Conservation (phyloP, 805 yeast species). For the Sugiyamaella qingdaonensis region DNA sequence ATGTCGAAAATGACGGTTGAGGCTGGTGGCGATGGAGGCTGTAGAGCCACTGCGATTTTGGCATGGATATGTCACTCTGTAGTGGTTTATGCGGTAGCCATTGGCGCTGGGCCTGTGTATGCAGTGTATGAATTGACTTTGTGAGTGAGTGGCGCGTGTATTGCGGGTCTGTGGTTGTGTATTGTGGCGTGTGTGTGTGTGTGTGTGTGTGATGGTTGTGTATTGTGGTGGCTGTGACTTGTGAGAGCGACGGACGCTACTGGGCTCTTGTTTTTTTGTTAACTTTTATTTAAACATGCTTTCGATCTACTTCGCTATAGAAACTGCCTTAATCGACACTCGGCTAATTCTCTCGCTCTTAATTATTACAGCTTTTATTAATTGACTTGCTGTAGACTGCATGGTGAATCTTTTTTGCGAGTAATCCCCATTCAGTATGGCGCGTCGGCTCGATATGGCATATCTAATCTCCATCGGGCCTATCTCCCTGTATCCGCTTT, state of each 20-base stretch:
- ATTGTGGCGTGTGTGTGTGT: too few relatives aligned
- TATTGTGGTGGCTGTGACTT: too few relatives aligned
- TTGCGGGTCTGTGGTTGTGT: neutral
- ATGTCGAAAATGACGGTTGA: too few relatives aligned
- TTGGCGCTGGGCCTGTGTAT: neutral
- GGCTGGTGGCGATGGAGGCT: too few relatives aligned
- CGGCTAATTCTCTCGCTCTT: conserved; percentile 1
- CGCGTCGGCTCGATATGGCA: neutral
- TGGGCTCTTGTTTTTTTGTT: too few relatives aligned
- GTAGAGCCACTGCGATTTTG: too few relatives aligned
- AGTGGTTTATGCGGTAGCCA: too few relatives aligned
- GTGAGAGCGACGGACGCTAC: too few relatives aligned
- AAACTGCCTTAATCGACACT: neutral
- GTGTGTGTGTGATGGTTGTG: too few relatives aligned
- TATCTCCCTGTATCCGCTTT: neutral
- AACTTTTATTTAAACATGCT: too few relatives aligned
- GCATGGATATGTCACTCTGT: too few relatives aligned
- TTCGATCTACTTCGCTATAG: neutral
- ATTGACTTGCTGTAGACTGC: neutral
- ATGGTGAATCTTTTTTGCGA: too few relatives aligned
- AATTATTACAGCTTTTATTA: neutral
- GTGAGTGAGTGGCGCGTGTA: neutral
- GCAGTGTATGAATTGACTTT: neutral
- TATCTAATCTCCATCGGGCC: neutral
- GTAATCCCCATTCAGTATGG: neutral